Percentiles rank a stretch among this genome's conserved stretches.
These are phyloP conservation scores for Dimocarpus longan DNA, from an alignment of 345 rosid genomes.

Conservation along the genomic window DNA sequence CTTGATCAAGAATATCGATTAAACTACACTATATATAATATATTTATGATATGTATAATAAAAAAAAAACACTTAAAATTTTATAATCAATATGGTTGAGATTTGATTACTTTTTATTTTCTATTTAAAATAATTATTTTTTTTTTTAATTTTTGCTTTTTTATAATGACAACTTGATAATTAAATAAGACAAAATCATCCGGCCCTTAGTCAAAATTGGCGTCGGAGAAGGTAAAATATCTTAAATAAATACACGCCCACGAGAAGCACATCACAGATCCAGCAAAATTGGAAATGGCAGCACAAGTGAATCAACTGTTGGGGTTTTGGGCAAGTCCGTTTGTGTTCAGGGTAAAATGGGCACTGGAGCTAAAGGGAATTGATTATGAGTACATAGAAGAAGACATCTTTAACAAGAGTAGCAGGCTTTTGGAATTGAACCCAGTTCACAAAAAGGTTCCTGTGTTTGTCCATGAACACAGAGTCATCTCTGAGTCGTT, in stretches of 20 bases:
- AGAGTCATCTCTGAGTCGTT: constrained; percentile 29
- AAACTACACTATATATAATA: too few species aligned
- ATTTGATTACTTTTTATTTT: too few species aligned
- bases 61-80: too few species aligned
- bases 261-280: too few species aligned
- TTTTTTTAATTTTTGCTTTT: too few species aligned
- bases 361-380: constrained; percentile 30
- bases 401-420: constrained; percentile 16
- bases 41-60: too few species aligned
- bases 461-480: constrained; percentile 26
- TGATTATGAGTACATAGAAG: constrained; percentile 20
- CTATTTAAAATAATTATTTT: too few species aligned
- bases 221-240: not conserved
- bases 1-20: too few species aligned
- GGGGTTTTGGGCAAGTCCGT: constrained; percentile 17
- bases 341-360: constrained; percentile 15
- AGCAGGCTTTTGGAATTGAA: constrained; percentile 18
- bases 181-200: too few species aligned
- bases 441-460: constrained; percentile 29
- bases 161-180: too few species aligned
- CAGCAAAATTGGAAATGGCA: not conserved
- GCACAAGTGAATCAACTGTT: constrained; percentile 6
- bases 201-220: not conserved
- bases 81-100: too few species aligned
- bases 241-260: not conserved